These are phyloP conservation scores for Teratosphaeria destructans DNA, from an alignment of 2,329 filamentous ascomycete species.

Conservation along the genomic window DNA sequence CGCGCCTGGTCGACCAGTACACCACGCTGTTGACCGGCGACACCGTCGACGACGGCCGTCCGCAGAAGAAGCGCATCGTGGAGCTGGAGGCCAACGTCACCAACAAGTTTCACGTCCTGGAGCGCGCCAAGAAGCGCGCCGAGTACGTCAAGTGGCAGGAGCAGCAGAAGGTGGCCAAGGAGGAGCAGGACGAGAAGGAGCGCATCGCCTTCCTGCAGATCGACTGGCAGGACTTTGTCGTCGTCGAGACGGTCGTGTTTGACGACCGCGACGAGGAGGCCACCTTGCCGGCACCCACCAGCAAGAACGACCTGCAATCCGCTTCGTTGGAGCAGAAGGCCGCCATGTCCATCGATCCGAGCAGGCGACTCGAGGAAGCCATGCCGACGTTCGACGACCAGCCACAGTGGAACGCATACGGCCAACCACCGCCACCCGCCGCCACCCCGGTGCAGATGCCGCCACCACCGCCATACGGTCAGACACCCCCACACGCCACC, in stretches of 20 bases:
- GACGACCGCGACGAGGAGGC: conserved; percentile 77
- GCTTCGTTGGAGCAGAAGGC: conserved; percentile 93
- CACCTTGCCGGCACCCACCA: conserved; percentile 79
- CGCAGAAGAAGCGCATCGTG: conserved; percentile 60
- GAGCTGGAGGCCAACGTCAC: conserved; percentile 64
- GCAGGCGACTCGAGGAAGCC: conserved; percentile 84
- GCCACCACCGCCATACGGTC: conserved; percentile 10
- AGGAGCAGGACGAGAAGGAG: conserved; percentile 77
- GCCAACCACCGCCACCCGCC: conserved; percentile 5
- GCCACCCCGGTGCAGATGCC: conserved; percentile 9
- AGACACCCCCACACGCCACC: conserved; percentile 18
- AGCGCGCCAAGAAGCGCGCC: conserved; percentile 71
- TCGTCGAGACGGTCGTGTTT: conserved; percentile 91
- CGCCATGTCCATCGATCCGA: conserved; percentile 71
- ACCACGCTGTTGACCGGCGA: conserved; percentile 62
- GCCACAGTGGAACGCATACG: conserved; percentile 16
- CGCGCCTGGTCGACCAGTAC: conserved; percentile 86
- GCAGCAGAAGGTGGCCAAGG: conserved; percentile 75
- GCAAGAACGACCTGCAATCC: conserved; percentile 82
- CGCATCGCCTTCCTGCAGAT: conserved; percentile 70
- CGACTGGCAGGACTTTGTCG: conserved; percentile 95
- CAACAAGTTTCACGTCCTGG: conserved; percentile 71
- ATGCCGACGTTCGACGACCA: conserved; percentile 62
- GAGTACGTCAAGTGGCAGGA: conserved; percentile 82
- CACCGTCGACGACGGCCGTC: conserved; percentile 58